Percentiles rank a stretch among this genome's conserved stretches.
phyloP scores from a whole-genome alignment of 805 yeast genomes.

The Myxozyma neotropica region DNA sequence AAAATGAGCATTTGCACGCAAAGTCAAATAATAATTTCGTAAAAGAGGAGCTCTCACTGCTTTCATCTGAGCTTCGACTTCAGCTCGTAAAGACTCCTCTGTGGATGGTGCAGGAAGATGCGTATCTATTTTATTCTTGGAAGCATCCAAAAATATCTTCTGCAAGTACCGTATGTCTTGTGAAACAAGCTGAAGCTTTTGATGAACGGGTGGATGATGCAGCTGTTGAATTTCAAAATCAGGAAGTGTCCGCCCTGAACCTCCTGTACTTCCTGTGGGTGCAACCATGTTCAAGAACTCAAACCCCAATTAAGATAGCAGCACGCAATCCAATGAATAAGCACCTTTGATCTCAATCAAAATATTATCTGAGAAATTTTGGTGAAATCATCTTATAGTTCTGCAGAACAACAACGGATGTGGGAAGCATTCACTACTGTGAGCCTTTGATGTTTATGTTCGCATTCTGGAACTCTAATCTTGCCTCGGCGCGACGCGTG shows the following conservation, averaged over 20 bases:
- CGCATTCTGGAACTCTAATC: not conserved
- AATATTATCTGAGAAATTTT: too few relatives aligned
- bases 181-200: constrained; percentile 30
- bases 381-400: too few relatives aligned
- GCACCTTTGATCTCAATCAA: too few relatives aligned
- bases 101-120: constrained; percentile 48
- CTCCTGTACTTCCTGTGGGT: not conserved
- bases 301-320: too few relatives aligned
- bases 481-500: not conserved
- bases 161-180: constrained; percentile 55
- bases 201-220: constrained; percentile 34
- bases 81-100: constrained; percentile 47
- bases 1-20: too few relatives aligned
- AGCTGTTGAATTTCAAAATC: too few relatives aligned
- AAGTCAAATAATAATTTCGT: too few relatives aligned
- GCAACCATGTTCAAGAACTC: too few relatives aligned
- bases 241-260: constrained; percentile 24
- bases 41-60: constrained; percentile 38
- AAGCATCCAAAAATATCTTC: constrained; percentile 47
- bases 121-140: constrained; percentile 50
- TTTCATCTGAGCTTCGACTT: constrained; percentile 50
- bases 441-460: too few relatives aligned
- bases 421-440: too few relatives aligned
- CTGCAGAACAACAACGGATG: too few relatives aligned
- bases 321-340: too few relatives aligned